These are phyloP conservation scores for Termitomyces sp. DNA, from an alignment of 768 basidiomycete genomes.

Conservation along the genomic window DNA sequence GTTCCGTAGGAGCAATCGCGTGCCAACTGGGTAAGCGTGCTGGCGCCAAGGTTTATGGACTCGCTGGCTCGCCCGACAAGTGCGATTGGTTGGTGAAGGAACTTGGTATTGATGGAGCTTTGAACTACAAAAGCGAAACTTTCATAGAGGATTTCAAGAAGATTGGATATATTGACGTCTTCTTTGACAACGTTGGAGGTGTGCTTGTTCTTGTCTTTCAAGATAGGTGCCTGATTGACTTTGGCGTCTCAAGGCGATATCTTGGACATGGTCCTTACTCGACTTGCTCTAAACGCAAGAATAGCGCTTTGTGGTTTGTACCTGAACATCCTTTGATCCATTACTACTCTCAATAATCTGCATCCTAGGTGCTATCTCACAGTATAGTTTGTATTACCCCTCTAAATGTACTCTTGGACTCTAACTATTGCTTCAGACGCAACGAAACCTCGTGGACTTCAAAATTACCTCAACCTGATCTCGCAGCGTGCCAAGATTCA, in stretches of 20 bases:
- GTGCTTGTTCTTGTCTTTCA: conserved; percentile 4
- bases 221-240: not conserved
- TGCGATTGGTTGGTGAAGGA: conserved; percentile 84
- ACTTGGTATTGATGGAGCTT: conserved; percentile 75
- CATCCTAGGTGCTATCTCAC: conserved; percentile 73
- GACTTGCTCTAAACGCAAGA: conserved; percentile 76
- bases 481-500: conserved; percentile 74
- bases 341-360: not conserved
- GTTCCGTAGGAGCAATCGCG: conserved; percentile 79
- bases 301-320: conserved; percentile 82
- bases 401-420: not conserved
- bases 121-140: conserved; percentile 83
- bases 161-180: conserved; percentile 80
- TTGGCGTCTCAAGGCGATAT: conserved; percentile 60
- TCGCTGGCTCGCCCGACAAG: conserved; percentile 84
- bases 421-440: conserved; percentile 40
- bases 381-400: conserved; percentile 57
- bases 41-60: conserved; percentile 83
- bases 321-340: not conserved
- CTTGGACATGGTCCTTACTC: conserved; percentile 71
- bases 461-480: conserved; percentile 69
- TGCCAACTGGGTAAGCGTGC: conserved; percentile 82
- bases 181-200: conserved; percentile 81
- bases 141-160: conserved; percentile 74
- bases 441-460: conserved; percentile 60